These are phyloP conservation scores for Nakaseomyces uthaithaninus DNA, from an alignment of 1,139 yeast genomes.

Conservation along the genomic window DNA sequence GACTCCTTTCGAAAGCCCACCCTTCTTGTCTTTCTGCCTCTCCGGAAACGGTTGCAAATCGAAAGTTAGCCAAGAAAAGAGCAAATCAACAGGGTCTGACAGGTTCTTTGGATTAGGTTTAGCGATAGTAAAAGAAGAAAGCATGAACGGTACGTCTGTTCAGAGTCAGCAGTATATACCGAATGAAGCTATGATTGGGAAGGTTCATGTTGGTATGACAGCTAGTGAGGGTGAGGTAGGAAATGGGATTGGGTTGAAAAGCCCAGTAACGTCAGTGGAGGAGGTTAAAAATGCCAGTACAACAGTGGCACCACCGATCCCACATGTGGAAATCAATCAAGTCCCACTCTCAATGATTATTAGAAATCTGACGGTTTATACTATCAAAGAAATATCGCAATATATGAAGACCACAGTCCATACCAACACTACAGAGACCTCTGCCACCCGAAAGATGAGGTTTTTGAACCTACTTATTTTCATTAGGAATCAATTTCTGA, in stretches of 20 bases:
- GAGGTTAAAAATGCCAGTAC: not conserved
- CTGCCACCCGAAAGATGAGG: conserved; percentile 55
- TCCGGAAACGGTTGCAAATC: no score
- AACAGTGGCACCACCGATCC: conserved; percentile 22
- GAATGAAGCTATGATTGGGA: conserved; percentile 1
- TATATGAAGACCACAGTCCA: conserved; percentile 30
- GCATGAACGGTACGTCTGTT: conserved; percentile 3
- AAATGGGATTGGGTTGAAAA: conserved; percentile 5
- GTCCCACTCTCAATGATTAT: conserved; percentile 27
- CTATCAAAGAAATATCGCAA: conserved; percentile 31
- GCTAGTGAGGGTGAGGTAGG: not conserved
- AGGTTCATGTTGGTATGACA: not conserved
- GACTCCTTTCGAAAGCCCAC: no score
- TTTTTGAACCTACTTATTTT: conserved; percentile 61
- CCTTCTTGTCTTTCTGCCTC: no score
- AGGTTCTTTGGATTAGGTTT: no score
- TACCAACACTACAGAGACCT: conserved; percentile 32
- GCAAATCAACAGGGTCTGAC: no score
- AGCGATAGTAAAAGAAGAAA: not conserved
- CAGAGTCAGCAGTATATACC: conserved; percentile 1
- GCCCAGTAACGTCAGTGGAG: conserved; percentile 2
- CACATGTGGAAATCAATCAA: conserved; percentile 33
- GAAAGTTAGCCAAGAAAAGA: no score
- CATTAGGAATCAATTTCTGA: conserved; percentile 72
- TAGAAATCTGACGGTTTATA: conserved; percentile 29